phyloP scores from a whole-genome alignment of 2,329 filamentous ascomycete species.

The Zopfia rhizophila region DNA sequence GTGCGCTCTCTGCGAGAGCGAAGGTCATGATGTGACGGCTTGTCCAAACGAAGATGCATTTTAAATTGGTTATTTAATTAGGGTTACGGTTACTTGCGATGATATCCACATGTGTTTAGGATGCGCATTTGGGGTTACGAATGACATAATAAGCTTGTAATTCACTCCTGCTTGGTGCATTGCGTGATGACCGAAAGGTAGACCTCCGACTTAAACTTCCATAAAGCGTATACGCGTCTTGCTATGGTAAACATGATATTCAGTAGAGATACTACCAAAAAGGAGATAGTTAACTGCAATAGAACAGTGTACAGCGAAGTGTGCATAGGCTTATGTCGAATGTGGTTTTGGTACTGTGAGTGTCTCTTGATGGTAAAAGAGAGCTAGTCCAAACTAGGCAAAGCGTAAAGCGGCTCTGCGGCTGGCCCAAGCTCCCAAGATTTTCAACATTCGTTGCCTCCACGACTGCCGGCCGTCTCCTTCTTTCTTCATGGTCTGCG shows the following conservation, averaged over 20 bases:
- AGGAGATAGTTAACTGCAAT: too few relatives aligned
- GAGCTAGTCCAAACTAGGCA: not conserved
- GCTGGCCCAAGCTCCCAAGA: not conserved
- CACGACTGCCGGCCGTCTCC: too few relatives aligned
- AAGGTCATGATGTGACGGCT: conserved; percentile 95
- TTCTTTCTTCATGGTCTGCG: not conserved
- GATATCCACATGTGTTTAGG: conserved; percentile 6
- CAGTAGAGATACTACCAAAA: too few relatives aligned
- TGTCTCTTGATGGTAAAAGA: not conserved
- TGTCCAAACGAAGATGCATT: conserved; percentile 89
- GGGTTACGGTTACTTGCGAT: too few relatives aligned
- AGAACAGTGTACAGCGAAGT: too few relatives aligned
- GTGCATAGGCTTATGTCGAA: not conserved
- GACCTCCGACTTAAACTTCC: not conserved
- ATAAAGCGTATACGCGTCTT: not conserved
- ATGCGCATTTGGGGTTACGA: not conserved
- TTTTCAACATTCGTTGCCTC: conserved; percentile 1
- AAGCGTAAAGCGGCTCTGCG: not conserved
- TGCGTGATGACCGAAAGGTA: not conserved
- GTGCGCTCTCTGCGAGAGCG: conserved; percentile 96
- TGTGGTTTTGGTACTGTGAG: not conserved
- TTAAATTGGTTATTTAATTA: conserved; percentile 26
- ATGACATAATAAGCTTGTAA: not conserved
- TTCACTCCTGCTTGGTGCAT: too few relatives aligned
- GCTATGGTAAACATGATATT: too few relatives aligned